Evolutionary conservation across 768 basidiomycete species (phyloP).

Genomic region (Lyophyllum atratum): DNA sequence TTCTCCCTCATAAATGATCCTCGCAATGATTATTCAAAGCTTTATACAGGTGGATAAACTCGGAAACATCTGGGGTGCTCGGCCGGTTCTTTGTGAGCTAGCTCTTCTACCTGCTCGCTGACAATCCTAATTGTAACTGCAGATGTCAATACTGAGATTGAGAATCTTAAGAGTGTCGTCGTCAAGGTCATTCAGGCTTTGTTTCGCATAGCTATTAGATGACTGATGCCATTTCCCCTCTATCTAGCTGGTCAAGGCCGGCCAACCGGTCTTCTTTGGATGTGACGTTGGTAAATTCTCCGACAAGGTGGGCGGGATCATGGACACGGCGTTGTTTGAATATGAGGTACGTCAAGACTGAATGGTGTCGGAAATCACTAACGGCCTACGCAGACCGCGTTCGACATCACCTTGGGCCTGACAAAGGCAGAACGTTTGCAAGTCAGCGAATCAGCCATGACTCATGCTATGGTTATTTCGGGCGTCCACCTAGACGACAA

Average conservation of each 20-base stretch:
- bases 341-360: constrained; percentile 57
- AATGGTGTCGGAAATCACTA: neutral
- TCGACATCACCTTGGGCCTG: constrained; percentile 77
- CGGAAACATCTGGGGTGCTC: constrained; percentile 89
- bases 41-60: constrained; percentile 93
- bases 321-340: constrained; percentile 84
- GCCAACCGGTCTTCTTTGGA: constrained; percentile 92
- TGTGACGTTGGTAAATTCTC: constrained; percentile 94
- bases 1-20: constrained; percentile 98
- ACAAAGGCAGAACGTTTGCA: constrained; percentile 85
- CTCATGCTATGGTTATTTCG: constrained; percentile 94
- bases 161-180: constrained; percentile 79
- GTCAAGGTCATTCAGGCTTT: constrained; percentile 51
- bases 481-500: constrained; percentile 81
- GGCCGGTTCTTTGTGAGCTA: constrained; percentile 76
- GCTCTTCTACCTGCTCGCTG: neutral
- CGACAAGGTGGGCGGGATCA: constrained; percentile 69
- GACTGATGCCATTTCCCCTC: neutral
- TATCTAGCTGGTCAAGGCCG: constrained; percentile 73
- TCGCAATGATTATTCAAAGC: constrained; percentile 75
- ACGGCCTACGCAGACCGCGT: constrained; percentile 58
- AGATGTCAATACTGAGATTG: constrained; percentile 91
- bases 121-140: constrained; percentile 1
- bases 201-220: neutral
- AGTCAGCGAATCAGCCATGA: constrained; percentile 87